A percentile compares a stretch with the other conserved stretches of the same genome.
Evolutionary conservation across 2,329 filamentous ascomycete species (phyloP).

Genomic region (Pestalotiopsis sp.): DNA sequence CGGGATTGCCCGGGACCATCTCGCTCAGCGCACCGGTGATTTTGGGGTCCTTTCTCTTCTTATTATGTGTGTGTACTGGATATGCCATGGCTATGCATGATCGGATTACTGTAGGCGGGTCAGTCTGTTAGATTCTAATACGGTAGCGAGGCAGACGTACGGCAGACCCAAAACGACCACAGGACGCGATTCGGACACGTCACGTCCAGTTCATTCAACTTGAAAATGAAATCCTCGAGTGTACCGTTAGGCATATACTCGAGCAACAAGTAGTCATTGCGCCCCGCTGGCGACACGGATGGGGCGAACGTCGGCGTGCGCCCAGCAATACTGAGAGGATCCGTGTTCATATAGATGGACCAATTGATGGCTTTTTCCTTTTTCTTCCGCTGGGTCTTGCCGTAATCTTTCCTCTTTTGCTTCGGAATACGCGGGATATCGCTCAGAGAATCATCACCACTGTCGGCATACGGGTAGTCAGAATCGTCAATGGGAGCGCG

Average conservation of each 20-base stretch:
- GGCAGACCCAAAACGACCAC: constrained; percentile 9
- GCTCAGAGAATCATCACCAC: not conserved
- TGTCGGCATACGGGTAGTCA: not conserved
- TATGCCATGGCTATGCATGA: constrained; percentile 9
- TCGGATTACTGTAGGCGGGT: not conserved
- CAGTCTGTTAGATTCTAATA: not conserved
- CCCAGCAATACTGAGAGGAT: not conserved
- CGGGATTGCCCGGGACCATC: not conserved
- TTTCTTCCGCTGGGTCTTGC: not conserved
- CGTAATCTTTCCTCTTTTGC: not conserved
- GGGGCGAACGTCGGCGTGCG: not conserved
- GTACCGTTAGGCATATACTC: constrained; percentile 1
- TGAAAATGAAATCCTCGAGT: not conserved
- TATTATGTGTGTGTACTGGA: not conserved
- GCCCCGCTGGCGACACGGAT: not conserved
- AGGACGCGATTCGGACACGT: not conserved
- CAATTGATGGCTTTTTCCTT: not conserved
- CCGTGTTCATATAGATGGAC: not conserved
- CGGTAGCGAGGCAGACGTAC: not conserved
- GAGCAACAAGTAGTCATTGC: not conserved
- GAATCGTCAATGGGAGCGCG: not conserved
- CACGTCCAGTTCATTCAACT: not conserved
- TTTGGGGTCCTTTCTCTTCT: not conserved
- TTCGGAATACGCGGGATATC: not conserved
- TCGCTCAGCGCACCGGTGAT: not conserved